These are phyloP conservation scores for Colletotrichum liaoningense DNA, from an alignment of 2,329 filamentous ascomycete genomes.

Conservation along the genomic window DNA sequence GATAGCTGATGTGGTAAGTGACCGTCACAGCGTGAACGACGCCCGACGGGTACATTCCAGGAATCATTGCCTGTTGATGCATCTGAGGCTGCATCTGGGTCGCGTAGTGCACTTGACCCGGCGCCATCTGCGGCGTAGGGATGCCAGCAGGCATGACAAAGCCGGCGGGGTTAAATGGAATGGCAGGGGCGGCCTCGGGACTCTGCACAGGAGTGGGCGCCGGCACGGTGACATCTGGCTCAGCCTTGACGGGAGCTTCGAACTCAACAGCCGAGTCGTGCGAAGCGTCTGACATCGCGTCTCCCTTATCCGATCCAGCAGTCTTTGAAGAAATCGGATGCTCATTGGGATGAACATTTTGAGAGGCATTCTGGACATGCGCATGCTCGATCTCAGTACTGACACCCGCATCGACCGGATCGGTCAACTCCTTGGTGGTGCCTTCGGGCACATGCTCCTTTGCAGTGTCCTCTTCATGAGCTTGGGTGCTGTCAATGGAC, in stretches of 20 bases:
- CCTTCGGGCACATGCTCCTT: background rate
- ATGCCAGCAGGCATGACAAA: background rate
- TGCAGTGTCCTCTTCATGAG: background rate
- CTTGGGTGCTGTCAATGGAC: background rate
- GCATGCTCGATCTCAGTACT: background rate
- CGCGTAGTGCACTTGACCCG: background rate
- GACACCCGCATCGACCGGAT: background rate
- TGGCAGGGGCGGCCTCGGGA: background rate
- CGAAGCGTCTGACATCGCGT: background rate
- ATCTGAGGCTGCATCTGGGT: background rate
- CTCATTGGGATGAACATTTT: background rate
- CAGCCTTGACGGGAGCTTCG: background rate
- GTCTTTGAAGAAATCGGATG: background rate
- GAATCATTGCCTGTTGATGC: background rate
- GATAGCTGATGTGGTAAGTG: slow-evolving; percentile 26
- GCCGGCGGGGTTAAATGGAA: background rate
- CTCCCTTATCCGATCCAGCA: background rate
- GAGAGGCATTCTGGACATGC: background rate
- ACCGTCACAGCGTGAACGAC: slow-evolving; percentile 13
- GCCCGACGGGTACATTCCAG: background rate
- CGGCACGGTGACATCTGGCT: background rate
- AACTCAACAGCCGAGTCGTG: background rate
- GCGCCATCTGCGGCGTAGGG: background rate
- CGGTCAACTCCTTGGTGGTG: background rate
- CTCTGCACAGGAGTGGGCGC: background rate